These are phyloP conservation scores for Hibiscus syriacus DNA, from an alignment of 345 rosid genomes.

Conservation along the genomic window DNA sequence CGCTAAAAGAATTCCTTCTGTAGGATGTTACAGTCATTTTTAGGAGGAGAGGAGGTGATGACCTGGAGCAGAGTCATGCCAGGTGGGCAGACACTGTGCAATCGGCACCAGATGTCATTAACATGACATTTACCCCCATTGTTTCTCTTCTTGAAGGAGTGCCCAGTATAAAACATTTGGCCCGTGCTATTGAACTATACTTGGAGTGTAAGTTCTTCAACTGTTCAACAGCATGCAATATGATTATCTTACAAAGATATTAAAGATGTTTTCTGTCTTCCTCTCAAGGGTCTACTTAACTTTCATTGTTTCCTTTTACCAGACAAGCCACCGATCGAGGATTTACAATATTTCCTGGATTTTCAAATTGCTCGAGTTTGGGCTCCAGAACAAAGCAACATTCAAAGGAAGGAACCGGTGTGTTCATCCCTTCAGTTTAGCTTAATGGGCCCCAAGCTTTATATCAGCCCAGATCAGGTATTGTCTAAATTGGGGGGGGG, in stretches of 20 bases:
- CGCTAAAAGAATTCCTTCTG: slow-evolving; percentile 38
- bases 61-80: slow-evolving; percentile 90
- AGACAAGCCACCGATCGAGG: slow-evolving; percentile 97
- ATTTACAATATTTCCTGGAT: slow-evolving; percentile 90
- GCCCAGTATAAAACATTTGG: slow-evolving; percentile 73
- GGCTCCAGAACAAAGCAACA: slow-evolving; percentile 91
- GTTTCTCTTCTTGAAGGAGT: slow-evolving; percentile 86
- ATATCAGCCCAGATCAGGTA: slow-evolving; percentile 93
- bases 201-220: slow-evolving; percentile 69
- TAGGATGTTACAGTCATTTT: slow-evolving; percentile 97
- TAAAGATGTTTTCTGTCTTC: not conserved
- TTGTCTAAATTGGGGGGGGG: too few relatives aligned
- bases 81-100: slow-evolving; percentile 79
- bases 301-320: slow-evolving; percentile 17
- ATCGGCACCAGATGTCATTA: slow-evolving; percentile 81
- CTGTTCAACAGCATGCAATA: not conserved
- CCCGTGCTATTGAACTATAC: slow-evolving; percentile 81
- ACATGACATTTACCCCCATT: slow-evolving; percentile 85
- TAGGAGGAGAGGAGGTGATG: slow-evolving; percentile 98
- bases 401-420: slow-evolving; percentile 88
- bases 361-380: slow-evolving; percentile 80
- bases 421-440: slow-evolving; percentile 89
- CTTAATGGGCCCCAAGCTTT: slow-evolving; percentile 98
- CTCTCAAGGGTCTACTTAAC: not conserved
- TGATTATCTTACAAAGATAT: not conserved